Evolutionary conservation across 2,329 filamentous ascomycete genomes (phyloP).

Genomic region (Pestalotiopsis fici): DNA sequence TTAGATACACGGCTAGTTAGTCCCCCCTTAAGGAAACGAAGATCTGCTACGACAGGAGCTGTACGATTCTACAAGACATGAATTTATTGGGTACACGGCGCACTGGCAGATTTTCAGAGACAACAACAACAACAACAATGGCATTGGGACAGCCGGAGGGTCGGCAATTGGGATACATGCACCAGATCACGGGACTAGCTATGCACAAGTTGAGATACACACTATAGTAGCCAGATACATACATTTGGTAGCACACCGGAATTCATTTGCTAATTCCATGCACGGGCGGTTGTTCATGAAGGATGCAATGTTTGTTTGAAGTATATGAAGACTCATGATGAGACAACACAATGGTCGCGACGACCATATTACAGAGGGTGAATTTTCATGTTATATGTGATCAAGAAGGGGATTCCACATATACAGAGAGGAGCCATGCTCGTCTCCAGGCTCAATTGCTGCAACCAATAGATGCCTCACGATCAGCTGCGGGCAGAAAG

Average conservation of each 20-base stretch:
- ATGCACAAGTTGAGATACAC: background rate
- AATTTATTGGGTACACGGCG: background rate
- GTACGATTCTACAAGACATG: background rate
- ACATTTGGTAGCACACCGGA: background rate
- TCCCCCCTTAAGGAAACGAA: constrained; percentile 1
- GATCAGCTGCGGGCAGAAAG: background rate
- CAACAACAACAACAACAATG: background rate
- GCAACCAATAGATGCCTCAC: background rate
- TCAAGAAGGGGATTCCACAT: too few species aligned
- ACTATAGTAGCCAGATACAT: background rate
- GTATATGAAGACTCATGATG: too few species aligned
- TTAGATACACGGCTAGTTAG: background rate
- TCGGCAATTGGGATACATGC: background rate
- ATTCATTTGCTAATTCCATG: background rate
- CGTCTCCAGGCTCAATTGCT: too few species aligned
- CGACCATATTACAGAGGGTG: too few species aligned
- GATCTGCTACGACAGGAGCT: background rate
- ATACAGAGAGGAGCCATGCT: too few species aligned
- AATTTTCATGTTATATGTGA: too few species aligned
- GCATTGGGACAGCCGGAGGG: background rate
- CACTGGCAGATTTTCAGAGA: background rate
- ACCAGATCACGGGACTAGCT: background rate
- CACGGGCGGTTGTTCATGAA: background rate
- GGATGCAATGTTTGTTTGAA: too few species aligned
- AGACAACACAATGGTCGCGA: too few species aligned